A percentile compares a stretch with the other conserved stretches of the same genome.
These are phyloP conservation scores for Auriscalpium microsporum DNA, from an alignment of 768 basidiomycete species.

Conservation along the genomic window DNA sequence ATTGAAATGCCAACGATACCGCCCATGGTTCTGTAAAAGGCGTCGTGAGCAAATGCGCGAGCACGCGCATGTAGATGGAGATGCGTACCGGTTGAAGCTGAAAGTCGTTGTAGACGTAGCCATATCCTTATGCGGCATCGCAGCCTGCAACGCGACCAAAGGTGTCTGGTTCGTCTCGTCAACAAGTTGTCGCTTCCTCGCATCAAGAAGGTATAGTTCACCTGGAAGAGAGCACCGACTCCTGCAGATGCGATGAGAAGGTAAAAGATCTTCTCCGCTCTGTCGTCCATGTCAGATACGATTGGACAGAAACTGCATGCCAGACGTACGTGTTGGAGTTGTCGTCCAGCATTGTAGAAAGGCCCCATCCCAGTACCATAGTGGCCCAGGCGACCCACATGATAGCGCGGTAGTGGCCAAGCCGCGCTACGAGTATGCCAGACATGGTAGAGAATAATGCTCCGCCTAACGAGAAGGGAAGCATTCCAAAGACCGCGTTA, in stretches of 20 bases:
- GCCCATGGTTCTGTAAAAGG: constrained; percentile 37
- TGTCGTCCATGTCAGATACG: constrained; percentile 11
- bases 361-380: constrained; percentile 55
- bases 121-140: constrained; percentile 83
- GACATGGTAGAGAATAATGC: constrained; percentile 45
- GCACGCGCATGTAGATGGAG: not conserved
- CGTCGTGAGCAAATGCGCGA: too few species aligned
- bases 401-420: constrained; percentile 46
- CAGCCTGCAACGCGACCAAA: constrained; percentile 67
- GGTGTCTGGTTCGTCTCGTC: constrained; percentile 29
- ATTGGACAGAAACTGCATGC: not conserved
- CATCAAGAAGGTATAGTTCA: not conserved
- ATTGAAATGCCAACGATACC: constrained; percentile 66
- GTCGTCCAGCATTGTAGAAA: constrained; percentile 60
- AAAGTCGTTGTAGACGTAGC: constrained; percentile 68
- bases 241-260: constrained; percentile 59
- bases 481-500: constrained; percentile 41
- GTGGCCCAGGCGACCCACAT: constrained; percentile 53
- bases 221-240: constrained; percentile 56
- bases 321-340: constrained; percentile 31
- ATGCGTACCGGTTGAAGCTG: constrained; percentile 47
- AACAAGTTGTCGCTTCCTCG: not conserved
- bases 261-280: constrained; percentile 50
- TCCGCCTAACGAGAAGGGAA: constrained; percentile 60
- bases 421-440: constrained; percentile 43